Percentiles rank a stretch among this genome's conserved stretches.
Conservation (phyloP, 805 yeast species). For the Saccharomycopsis sp. region DNA sequence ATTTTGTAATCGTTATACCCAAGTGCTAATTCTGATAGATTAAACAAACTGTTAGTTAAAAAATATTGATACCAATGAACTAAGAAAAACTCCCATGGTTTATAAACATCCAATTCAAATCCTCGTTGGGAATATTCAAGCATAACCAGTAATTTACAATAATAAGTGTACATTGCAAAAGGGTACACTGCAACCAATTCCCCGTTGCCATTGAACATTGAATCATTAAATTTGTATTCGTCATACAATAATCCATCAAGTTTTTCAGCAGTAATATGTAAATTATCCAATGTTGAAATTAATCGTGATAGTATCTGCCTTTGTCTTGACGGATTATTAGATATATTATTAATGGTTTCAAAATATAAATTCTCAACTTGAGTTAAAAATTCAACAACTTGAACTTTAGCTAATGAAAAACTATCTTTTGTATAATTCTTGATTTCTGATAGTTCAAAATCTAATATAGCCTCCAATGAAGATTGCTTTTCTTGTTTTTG, state of each 20-base stretch:
- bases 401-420: neutral
- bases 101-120: constrained; percentile 67
- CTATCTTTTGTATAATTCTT: neutral
- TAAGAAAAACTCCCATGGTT: constrained; percentile 57
- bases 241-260: constrained; percentile 44
- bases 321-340: constrained; percentile 75
- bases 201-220: constrained; percentile 23
- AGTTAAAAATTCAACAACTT: neutral
- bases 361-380: constrained; percentile 29
- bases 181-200: constrained; percentile 45
- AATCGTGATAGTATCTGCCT: constrained; percentile 63
- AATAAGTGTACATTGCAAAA: constrained; percentile 62
- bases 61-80: constrained; percentile 64
- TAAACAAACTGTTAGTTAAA: constrained; percentile 39
- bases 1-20: neutral
- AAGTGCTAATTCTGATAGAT: neutral
- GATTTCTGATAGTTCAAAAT: neutral
- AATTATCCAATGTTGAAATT: constrained; percentile 61
- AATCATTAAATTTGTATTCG: constrained; percentile 30
- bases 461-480: neutral
- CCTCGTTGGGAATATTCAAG: constrained; percentile 64
- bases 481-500: too few species aligned
- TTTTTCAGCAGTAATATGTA: constrained; percentile 68
- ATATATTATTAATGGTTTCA: constrained; percentile 37
- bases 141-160: constrained; percentile 64